Conservation (phyloP, 2,329 filamentous ascomycete species). For the Pseudomassariella vexata region DNA sequence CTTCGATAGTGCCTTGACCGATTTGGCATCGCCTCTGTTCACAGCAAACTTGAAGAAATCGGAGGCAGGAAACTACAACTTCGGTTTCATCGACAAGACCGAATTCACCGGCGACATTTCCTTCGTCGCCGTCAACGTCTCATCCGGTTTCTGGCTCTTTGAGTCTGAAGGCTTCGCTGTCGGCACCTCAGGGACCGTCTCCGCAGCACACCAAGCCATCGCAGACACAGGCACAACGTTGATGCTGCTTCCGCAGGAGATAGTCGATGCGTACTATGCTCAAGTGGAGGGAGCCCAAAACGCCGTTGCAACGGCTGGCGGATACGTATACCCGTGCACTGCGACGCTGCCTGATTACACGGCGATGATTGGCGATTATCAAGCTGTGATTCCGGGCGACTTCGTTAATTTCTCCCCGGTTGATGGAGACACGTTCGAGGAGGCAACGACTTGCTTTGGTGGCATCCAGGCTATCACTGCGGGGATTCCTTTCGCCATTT, state of each 20-base stretch:
- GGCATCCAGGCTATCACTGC: conserved; percentile 53
- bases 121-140: conserved; percentile 49
- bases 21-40: conserved; percentile 42
- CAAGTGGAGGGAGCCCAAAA: conserved; percentile 45
- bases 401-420: conserved; percentile 40
- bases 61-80: conserved; percentile 30
- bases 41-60: conserved; percentile 37
- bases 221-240: conserved; percentile 66
- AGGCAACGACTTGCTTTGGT: conserved; percentile 52
- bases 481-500: conserved; percentile 57
- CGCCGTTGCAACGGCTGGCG: conserved; percentile 34
- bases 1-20: conserved; percentile 28
- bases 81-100: conserved; percentile 44
- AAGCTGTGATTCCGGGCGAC: conserved; percentile 22
- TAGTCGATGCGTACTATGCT: conserved; percentile 52
- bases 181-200: conserved; percentile 25
- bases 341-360: conserved; percentile 37
- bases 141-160: conserved; percentile 60
- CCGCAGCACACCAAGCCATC: conserved; percentile 20
- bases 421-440: conserved; percentile 45
- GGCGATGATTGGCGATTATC: conserved; percentile 18
- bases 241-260: conserved; percentile 45
- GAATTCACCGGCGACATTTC: conserved; percentile 53
- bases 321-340: conserved; percentile 52
- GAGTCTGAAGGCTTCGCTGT: conserved; percentile 48